A percentile compares a stretch with the other conserved stretches of the same genome.
These are phyloP conservation scores for Phaffomyces antillensis DNA, from an alignment of 805 yeast species.

Conservation along the genomic window DNA sequence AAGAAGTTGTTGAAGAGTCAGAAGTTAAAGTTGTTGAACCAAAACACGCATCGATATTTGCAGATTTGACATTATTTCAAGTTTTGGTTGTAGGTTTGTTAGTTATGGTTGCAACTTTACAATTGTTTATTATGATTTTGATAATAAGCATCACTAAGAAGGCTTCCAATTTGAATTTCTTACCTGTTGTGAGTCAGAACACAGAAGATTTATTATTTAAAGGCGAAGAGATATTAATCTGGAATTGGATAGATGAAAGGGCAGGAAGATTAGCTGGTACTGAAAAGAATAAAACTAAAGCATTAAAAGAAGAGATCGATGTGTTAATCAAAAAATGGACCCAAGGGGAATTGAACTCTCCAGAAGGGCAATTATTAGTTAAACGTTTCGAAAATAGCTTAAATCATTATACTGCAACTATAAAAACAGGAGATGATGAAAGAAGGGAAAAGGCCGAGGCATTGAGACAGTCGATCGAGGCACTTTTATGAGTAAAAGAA, in stretches of 20 bases:
- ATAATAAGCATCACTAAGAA: constrained; percentile 1
- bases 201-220: constrained; percentile 11
- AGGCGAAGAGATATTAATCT: constrained; percentile 20
- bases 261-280: constrained; percentile 10
- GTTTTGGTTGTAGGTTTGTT: neutral
- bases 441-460: constrained; percentile 8
- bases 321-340: constrained; percentile 17
- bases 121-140: constrained; percentile 10
- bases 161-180: constrained; percentile 2
- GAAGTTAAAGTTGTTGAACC: neutral
- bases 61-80: neutral
- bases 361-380: constrained; percentile 11
- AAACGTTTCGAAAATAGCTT: constrained; percentile 12
- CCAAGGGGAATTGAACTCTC: constrained; percentile 11
- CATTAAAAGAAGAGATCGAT: constrained; percentile 17
- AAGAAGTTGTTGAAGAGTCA: neutral
- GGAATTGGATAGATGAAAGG: constrained; percentile 26
- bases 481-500: constrained; percentile 3
- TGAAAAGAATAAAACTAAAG: constrained; percentile 1
- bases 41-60: neutral
- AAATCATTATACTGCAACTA: constrained; percentile 13
- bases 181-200: constrained; percentile 1
- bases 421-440: constrained; percentile 2
- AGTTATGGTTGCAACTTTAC: constrained; percentile 9
- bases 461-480: constrained; percentile 14